These are phyloP conservation scores for Pyrenochaeta sp. DNA, from an alignment of 2,329 filamentous ascomycete species.

Conservation along the genomic window DNA sequence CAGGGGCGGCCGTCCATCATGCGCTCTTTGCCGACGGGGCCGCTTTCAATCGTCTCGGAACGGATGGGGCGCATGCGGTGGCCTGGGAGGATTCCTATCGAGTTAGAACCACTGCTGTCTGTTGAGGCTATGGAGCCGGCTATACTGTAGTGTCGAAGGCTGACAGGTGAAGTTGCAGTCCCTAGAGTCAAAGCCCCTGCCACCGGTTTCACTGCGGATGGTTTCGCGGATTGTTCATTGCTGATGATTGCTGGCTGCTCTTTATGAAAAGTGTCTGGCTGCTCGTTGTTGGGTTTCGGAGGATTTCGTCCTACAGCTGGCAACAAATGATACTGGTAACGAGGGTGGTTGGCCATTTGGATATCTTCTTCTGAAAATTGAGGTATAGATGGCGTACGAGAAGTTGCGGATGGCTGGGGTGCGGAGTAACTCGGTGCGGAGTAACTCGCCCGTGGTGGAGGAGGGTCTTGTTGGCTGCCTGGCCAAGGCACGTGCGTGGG, in stretches of 20 bases:
- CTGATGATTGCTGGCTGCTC: constrained; percentile 11
- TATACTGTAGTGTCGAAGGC: constrained; percentile 14
- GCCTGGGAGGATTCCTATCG: constrained; percentile 21
- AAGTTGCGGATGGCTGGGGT: too few relatives aligned
- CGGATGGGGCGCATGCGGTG: constrained; percentile 17
- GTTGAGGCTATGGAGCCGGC: constrained; percentile 24
- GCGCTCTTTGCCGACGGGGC: constrained; percentile 23
- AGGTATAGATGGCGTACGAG: too few relatives aligned
- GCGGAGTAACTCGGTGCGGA: too few relatives aligned
- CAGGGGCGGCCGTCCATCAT: constrained; percentile 46
- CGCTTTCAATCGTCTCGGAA: constrained; percentile 26
- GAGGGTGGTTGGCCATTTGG: neutral
- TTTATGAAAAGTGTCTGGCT: too few relatives aligned
- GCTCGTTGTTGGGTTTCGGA: too few relatives aligned
- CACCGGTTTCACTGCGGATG: constrained; percentile 5
- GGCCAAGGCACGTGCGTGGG: constrained; percentile 11
- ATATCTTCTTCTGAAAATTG: constrained; percentile 3
- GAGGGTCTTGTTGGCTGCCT: constrained; percentile 4
- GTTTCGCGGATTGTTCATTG: constrained; percentile 12
- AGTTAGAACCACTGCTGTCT: constrained; percentile 20
- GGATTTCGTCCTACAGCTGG: neutral
- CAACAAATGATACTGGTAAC: neutral
- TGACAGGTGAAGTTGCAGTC: constrained; percentile 3
- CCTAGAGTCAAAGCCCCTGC: constrained; percentile 7
- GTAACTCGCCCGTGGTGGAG: too few relatives aligned